These are phyloP conservation scores for Grosmannia clavigera DNA, from an alignment of 2,329 filamentous ascomycete genomes.

Conservation along the genomic window DNA sequence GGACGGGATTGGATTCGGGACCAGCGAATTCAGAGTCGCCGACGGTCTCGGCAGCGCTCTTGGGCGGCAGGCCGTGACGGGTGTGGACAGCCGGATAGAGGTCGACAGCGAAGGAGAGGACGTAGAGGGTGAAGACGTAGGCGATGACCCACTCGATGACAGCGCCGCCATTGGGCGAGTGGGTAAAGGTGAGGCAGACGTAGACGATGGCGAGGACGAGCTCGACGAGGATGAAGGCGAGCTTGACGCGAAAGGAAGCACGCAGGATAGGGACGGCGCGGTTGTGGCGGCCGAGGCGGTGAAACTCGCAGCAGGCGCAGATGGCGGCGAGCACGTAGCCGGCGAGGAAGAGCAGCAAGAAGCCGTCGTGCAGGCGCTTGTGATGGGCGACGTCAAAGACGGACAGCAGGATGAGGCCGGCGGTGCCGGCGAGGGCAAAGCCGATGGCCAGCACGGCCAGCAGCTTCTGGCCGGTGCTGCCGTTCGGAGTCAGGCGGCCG, in stretches of 20 bases:
- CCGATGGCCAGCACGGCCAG: constrained; percentile 50
- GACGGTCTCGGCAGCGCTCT: constrained; percentile 1
- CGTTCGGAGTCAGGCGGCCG: constrained; percentile 66
- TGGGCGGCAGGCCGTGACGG: constrained; percentile 23
- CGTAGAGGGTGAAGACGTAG: constrained; percentile 78
- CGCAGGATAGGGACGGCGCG: constrained; percentile 62
- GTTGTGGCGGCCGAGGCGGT: constrained; percentile 70
- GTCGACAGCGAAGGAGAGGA: constrained; percentile 78
- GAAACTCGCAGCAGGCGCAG: constrained; percentile 83
- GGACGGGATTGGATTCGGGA: background rate
- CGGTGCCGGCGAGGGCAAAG: constrained; percentile 61
- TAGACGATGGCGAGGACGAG: constrained; percentile 63
- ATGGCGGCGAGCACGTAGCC: constrained; percentile 79
- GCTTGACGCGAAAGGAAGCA: constrained; percentile 77
- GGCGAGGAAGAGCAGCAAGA: constrained; percentile 70
- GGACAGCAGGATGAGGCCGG: constrained; percentile 68
- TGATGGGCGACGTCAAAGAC: constrained; percentile 76
- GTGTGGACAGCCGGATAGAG: constrained; percentile 65
- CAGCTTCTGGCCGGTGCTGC: constrained; percentile 47
- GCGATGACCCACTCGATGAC: constrained; percentile 70
- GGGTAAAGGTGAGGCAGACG: constrained; percentile 37
- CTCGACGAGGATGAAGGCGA: constrained; percentile 72
- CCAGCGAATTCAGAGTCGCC: background rate
- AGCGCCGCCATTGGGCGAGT: constrained; percentile 53
- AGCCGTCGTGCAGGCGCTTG: constrained; percentile 55